These are phyloP conservation scores for Plenodomus lindquistii DNA, from an alignment of 2,329 filamentous ascomycete species.

Conservation along the genomic window DNA sequence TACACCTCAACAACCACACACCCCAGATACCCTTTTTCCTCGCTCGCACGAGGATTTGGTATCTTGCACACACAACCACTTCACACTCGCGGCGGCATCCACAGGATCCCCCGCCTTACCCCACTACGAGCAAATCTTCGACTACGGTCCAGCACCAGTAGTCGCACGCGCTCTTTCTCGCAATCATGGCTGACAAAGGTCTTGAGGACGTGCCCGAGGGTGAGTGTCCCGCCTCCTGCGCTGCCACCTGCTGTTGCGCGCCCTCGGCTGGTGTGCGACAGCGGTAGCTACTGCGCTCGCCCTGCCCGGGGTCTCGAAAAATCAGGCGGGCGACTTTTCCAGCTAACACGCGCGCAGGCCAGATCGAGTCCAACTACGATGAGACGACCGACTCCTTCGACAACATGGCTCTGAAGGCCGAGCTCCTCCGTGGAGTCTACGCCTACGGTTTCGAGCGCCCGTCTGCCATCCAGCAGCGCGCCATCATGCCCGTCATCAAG, in stretches of 20 bases:
- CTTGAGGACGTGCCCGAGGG: constrained; percentile 97
- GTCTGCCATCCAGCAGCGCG: constrained; percentile 99
- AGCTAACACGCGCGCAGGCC: constrained; percentile 62
- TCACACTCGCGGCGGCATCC: constrained; percentile 45
- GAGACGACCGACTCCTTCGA: constrained; percentile 99
- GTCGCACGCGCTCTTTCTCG: constrained; percentile 59
- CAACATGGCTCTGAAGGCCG: constrained; percentile 93
- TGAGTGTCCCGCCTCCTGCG: constrained; percentile 58
- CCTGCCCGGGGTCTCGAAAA: too few relatives aligned
- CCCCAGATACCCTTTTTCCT: constrained; percentile 51
- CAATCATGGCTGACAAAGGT: constrained; percentile 99
- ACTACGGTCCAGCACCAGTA: constrained; percentile 68
- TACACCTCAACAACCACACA: constrained; percentile 26
- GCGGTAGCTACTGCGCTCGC: constrained; percentile 6
- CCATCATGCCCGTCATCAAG: constrained; percentile 99
- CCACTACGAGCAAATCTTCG: constrained; percentile 42
- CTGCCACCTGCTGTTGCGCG: constrained; percentile 6
- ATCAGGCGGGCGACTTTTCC: constrained; percentile 2
- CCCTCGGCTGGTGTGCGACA: constrained; percentile 13
- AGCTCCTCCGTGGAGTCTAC: constrained; percentile 98
- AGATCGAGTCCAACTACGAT: constrained; percentile 99
- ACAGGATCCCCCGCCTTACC: constrained; percentile 48
- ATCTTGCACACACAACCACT: constrained; percentile 43
- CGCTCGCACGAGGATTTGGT: constrained; percentile 52
- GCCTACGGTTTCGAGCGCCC: constrained; percentile 99